Base-by-base conservation (phyloP, 495 filamentous ascomycete species). In the Tricharina praecox region DNA sequence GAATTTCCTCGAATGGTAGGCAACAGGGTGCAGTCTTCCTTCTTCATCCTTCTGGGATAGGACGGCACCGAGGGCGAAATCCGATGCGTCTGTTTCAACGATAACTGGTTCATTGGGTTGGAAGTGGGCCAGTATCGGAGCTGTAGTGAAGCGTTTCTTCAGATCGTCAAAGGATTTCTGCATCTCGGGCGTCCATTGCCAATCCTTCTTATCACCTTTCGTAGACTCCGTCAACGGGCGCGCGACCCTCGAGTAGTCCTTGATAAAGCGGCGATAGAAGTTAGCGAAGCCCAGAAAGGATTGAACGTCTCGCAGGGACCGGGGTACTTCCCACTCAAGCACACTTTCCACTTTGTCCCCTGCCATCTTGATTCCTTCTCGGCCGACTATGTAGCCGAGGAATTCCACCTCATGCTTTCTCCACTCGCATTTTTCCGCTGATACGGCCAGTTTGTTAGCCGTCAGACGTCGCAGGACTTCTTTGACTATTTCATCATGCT, bases 331-430 rank as follows among this genome's bases (percentile, higher is more conserved):
- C 53, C 51, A 65, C 21, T 58, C 32, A n/a, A 23, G 15, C 8
- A 65, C 47, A 10, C 53, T 56, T 3, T 49, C 18, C 26, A 62
- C 45, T 35, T 66, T 65, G 3, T 37, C 50, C 0, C 43, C 2
- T 16, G 57, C 50, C 53, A 64, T 62, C 4, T 36, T 25, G 4
- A 66, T 51, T 0, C 50, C 53, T 15, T 52, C 7, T 0, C 24
- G 0, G 1, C 24, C 26, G n/a, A 57, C 43, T 3, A 46, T 43
- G 13, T 46, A 50, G n/a, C 46, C 45, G 1, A 56, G 36, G 19
- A 46, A 56, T n/a, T 44, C 42, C 4, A 46, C 39, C 18, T 58
- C 20, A 9, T 0, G 7, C 3, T 20, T 21, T 16, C 46, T 5
- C 18, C 51, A 57, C 0, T 16, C 33, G 11, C 39, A 57, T 21